Conservation (phyloP, 2,329 filamentous ascomycete genomes). For the Curvularia hawaiiensis region DNA sequence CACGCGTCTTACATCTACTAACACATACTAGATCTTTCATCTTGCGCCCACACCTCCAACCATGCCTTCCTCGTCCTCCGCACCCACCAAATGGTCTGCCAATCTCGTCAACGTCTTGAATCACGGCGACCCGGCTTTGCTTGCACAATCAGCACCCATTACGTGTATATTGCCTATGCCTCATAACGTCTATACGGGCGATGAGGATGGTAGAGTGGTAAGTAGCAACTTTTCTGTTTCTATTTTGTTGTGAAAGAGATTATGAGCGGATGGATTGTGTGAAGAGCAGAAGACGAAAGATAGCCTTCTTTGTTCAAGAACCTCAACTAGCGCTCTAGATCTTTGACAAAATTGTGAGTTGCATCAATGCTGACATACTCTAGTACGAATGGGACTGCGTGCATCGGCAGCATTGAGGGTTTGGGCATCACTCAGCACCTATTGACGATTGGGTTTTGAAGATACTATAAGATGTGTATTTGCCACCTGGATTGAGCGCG, state of each 20-base stretch:
- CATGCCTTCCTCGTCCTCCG: slow-evolving; percentile 45
- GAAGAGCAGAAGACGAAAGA: too few relatives aligned
- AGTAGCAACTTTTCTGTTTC: slow-evolving; percentile 18
- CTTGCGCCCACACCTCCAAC: slow-evolving; percentile 58
- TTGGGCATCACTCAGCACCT: not conserved
- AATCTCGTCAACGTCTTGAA: slow-evolving; percentile 82
- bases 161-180: slow-evolving; percentile 86
- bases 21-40: slow-evolving; percentile 58
- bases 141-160: slow-evolving; percentile 64
- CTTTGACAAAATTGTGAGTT: not conserved
- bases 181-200: slow-evolving; percentile 86
- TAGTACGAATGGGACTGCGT: slow-evolving; percentile 65
- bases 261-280: not conserved
- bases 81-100: slow-evolving; percentile 66
- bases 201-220: slow-evolving; percentile 84
- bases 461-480: not conserved
- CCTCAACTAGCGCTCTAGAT: not conserved
- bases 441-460: not conserved
- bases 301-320: too few relatives aligned
- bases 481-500: not conserved
- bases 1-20: not conserved
- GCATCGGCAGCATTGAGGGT: slow-evolving; percentile 48
- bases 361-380: slow-evolving; percentile 8
- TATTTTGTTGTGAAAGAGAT: not conserved
- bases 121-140: slow-evolving; percentile 69